Evolutionary conservation across 2,329 filamentous ascomycete species (phyloP).

Genomic region (Apiospora aurea): DNA sequence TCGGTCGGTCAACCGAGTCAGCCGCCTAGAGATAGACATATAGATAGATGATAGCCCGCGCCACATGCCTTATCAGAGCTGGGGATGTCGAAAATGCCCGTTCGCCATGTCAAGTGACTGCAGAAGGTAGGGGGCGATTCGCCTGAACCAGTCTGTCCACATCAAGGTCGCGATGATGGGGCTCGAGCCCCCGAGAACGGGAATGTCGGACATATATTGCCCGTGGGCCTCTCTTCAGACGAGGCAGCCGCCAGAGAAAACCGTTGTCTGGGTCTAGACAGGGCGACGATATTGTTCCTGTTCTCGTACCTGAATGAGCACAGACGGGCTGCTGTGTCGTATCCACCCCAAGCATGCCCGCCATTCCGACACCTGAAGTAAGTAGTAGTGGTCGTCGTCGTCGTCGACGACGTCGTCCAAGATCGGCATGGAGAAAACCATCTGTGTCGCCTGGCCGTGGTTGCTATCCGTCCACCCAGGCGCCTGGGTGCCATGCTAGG

Average conservation of each 20-base stretch:
- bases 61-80: slow-evolving; percentile 7
- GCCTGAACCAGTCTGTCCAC: slow-evolving; percentile 8
- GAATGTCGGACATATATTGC: background rate
- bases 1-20: background rate
- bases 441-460: slow-evolving; percentile 11
- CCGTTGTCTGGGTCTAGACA: background rate
- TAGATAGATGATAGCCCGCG: background rate
- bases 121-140: background rate
- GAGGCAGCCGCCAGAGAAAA: slow-evolving; percentile 9
- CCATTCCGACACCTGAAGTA: background rate
- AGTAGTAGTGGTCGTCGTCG: background rate
- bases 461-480: slow-evolving; percentile 7
- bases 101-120: slow-evolving; percentile 10
- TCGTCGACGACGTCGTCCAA: background rate
- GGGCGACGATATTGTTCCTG: background rate
- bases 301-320: slow-evolving; percentile 14
- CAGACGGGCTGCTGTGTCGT: background rate
- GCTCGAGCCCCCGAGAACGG: background rate
- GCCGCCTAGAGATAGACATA: background rate
- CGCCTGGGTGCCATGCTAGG: slow-evolving; percentile 11
- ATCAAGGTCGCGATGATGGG: slow-evolving; percentile 4
- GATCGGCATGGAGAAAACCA: slow-evolving; percentile 17
- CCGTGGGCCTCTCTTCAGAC: background rate
- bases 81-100: background rate
- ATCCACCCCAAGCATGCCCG: background rate